A percentile compares a stretch with the other conserved stretches of the same genome.
phyloP scores from a whole-genome alignment of 2,329 filamentous ascomycete species.

The Pseudogymnoascus sp. region DNA sequence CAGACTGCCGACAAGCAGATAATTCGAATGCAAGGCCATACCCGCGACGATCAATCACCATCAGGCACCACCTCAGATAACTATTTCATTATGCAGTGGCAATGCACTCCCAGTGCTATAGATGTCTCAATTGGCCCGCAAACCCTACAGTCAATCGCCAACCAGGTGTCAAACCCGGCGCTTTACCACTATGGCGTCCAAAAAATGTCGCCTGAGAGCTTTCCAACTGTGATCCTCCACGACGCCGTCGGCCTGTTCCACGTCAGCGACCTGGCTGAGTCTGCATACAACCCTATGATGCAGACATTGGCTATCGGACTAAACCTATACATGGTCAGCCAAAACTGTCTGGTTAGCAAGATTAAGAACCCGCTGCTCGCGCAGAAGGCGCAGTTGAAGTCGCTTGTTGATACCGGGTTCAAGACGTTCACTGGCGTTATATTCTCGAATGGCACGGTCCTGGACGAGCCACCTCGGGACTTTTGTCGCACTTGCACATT shows the following conservation, averaged over 20 bases:
- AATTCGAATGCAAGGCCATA: neutral
- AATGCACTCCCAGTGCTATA: neutral
- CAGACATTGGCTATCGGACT: slow-evolving; percentile 14
- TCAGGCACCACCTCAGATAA: neutral
- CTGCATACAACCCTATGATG: neutral
- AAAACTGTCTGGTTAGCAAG: slow-evolving; percentile 27
- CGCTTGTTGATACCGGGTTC: neutral
- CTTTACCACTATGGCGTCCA: slow-evolving; percentile 30
- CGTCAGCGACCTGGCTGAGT: neutral
- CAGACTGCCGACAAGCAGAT: neutral
- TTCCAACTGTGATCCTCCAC: slow-evolving; percentile 16
- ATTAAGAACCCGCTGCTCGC: neutral
- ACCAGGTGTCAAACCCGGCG: slow-evolving; percentile 30
- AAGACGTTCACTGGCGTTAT: neutral
- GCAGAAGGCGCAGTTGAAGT: neutral
- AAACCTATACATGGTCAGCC: slow-evolving; percentile 29
- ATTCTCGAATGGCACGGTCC: neutral
- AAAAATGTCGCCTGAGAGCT: slow-evolving; percentile 23
- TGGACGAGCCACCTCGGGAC: neutral
- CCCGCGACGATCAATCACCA: neutral
- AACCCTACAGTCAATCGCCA: slow-evolving; percentile 26
- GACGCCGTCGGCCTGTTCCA: slow-evolving; percentile 20
- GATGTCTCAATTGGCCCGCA: neutral
- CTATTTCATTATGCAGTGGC: neutral
- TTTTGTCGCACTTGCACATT: neutral